A percentile compares a stretch with the other conserved stretches of the same genome.
phyloP scores from a whole-genome alignment of 495 filamentous ascomycete genomes.

The Melanomma pulvis-pyrius region DNA sequence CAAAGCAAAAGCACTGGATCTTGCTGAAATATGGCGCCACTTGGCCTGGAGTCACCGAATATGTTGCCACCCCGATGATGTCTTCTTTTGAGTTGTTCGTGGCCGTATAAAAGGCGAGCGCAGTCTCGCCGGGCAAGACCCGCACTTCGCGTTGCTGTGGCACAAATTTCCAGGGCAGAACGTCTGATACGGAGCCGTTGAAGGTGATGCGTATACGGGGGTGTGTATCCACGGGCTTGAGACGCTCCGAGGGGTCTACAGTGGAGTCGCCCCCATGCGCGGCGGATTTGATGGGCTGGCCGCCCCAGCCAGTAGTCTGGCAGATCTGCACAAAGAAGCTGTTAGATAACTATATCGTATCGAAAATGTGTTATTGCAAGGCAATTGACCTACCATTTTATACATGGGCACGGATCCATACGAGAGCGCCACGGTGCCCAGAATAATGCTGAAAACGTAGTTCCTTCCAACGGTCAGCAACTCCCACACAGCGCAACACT shows the following conservation, averaged over 20 bases:
- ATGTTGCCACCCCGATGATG: constrained; percentile 97
- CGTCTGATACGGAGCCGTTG: constrained; percentile 89
- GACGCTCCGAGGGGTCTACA: constrained; percentile 68
- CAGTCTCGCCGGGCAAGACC: constrained; percentile 93
- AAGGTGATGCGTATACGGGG: constrained; percentile 94
- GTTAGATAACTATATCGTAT: not conserved
- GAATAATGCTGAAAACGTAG: constrained; percentile 81
- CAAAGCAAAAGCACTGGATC: constrained; percentile 99
- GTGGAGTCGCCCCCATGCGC: constrained; percentile 62
- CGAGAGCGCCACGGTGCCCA: constrained; percentile 87
- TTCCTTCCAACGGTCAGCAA: constrained; percentile 56
- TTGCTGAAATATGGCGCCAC: constrained; percentile 98
- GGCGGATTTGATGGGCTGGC: constrained; percentile 81
- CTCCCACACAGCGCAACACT: constrained; percentile 11
- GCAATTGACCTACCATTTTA: constrained; percentile 77
- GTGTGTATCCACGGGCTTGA: constrained; percentile 76
- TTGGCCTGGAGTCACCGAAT: constrained; percentile 93
- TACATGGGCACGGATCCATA: constrained; percentile 98
- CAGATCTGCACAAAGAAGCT: constrained; percentile 67
- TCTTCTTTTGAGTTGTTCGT: constrained; percentile 86
- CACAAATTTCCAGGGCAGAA: constrained; percentile 95
- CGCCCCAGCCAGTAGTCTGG: constrained; percentile 93
- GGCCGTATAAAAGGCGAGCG: constrained; percentile 96
- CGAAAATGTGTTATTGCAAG: not conserved
- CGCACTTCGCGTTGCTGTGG: constrained; percentile 97